Evolutionary conservation across 2,329 filamentous ascomycete genomes (phyloP), one percentile per base, ranked within the genome.

Genomic region (Sporothrix variecibatus): DNA sequence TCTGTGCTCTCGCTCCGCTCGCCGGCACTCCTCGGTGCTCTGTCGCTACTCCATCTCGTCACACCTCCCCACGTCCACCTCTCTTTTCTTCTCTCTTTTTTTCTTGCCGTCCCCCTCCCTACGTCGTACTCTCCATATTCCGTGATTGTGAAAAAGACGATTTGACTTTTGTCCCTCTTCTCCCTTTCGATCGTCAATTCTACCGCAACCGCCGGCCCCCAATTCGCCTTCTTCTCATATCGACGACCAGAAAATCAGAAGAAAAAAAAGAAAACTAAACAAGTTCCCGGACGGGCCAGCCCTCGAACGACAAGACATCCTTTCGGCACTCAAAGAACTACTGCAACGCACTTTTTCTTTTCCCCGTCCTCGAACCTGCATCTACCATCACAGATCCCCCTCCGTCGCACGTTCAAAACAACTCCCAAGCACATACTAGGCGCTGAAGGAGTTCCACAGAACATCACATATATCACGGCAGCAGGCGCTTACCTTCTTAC

Each of bases 391-490:
- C 49, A 70, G 65, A 53, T n/a, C 23, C 51, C 53, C 40, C 34
- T 72, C 58, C 28, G 38, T 38, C 28, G 40, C 53, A 49, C 71
- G 28, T 56, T 31, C 43, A 72, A 64, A 53, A 53, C 67, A 69
- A 23, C 56, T 51, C 28, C 9, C 43, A 51, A 8, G 67, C 31
- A 56, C 2, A 12, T 23, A 12, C 15, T 49, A 38, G 46, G 67
- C 67, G 67, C 67, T 69, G 43, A 15, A 51, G 46, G 20, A 17
- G 46, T 17, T 69, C 67, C 46, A 31, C 64, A 49, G 40, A 67
- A 40, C 60, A 69, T 49, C 51, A 74, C 73, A 69, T 60, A 68
- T 64, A 60, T 68, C 73, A 74, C 73, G 17, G 40, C 70, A 34
- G 69, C 72, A 62, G 70, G 73, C 73, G 73, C 73, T 74, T 74